These are phyloP conservation scores for Stenogyne calaminthoides DNA, from an alignment of 305 asterid species.

Conservation along the genomic window DNA sequence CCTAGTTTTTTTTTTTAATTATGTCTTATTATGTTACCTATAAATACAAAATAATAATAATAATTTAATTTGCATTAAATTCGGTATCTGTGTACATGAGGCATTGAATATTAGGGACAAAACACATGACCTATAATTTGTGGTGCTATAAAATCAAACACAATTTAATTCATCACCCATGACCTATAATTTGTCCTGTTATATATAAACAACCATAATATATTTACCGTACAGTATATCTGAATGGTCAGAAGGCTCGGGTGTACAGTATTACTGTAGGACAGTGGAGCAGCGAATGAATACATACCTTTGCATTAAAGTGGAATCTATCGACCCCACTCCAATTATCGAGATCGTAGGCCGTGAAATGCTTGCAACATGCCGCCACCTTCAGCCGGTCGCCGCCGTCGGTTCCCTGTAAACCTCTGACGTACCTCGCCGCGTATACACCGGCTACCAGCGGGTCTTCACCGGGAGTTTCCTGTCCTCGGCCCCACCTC, in stretches of 20 bases:
- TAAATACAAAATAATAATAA: no score
- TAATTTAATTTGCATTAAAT: no score
- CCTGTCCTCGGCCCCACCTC: slow-evolving; percentile 95
- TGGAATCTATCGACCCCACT: slow-evolving; percentile 78
- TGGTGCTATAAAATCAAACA: no score
- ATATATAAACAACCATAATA: not conserved
- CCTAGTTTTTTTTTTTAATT: no score
- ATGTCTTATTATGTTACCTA: no score
- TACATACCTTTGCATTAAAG: slow-evolving; percentile 73
- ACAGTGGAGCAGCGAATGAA: not conserved
- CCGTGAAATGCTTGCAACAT: slow-evolving; percentile 90
- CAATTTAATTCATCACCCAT: no score
- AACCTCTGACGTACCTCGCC: slow-evolving; percentile 66
- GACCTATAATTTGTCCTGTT: no score
- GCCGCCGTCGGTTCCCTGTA: slow-evolving; percentile 66
- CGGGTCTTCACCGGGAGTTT: slow-evolving; percentile 93
- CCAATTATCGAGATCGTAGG: slow-evolving; percentile 94
- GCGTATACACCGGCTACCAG: slow-evolving; percentile 68
- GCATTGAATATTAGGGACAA: no score
- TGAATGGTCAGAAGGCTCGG: not conserved
- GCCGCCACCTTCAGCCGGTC: slow-evolving; percentile 86
- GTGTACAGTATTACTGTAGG: not conserved
- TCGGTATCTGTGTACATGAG: no score
- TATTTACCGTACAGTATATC: not conserved
- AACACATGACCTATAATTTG: no score